A percentile compares a stretch with the other conserved stretches of the same genome.
Conservation (phyloP, 495 filamentous ascomycete species). For the Daldinia vernicosa region DNA sequence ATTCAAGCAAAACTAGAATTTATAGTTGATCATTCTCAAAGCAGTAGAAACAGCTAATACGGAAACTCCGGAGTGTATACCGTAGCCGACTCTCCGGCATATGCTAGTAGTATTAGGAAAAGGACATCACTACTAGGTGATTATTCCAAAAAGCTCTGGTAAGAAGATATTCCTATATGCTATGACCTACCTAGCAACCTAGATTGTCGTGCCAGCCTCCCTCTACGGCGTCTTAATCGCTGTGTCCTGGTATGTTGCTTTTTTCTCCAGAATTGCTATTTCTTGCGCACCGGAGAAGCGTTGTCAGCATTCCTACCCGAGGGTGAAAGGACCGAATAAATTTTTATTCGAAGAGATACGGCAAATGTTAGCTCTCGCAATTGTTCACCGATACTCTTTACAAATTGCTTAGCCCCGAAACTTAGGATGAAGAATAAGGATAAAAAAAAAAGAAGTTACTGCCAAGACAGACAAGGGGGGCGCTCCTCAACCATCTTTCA, state of each 20-base stretch:
- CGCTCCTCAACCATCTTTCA: slow-evolving; percentile 6
- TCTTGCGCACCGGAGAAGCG: slow-evolving; percentile 5
- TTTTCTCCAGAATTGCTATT: slow-evolving; percentile 11
- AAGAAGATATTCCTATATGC: background rate
- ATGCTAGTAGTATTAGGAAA: slow-evolving; percentile 7
- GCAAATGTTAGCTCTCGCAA: slow-evolving; percentile 4
- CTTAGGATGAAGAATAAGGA: background rate
- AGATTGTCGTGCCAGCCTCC: slow-evolving; percentile 15
- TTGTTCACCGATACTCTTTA: background rate
- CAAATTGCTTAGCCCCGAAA: slow-evolving; percentile 5
- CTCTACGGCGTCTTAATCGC: slow-evolving; percentile 3
- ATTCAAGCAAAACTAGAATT: background rate
- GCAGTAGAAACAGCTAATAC: background rate
- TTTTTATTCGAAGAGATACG: slow-evolving; percentile 2
- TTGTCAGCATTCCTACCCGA: slow-evolving; percentile 28
- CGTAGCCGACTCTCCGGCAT: background rate
- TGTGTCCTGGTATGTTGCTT: slow-evolving; percentile 26
- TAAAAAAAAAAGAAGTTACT: slow-evolving; percentile 22
- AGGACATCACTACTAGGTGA: slow-evolving; percentile 25
- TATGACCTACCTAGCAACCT: slow-evolving; percentile 14
- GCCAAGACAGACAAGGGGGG: slow-evolving; percentile 26
- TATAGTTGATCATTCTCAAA: background rate
- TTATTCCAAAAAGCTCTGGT: slow-evolving; percentile 21
- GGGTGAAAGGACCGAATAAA: slow-evolving; percentile 31
- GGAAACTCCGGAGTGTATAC: slow-evolving; percentile 20